Evolutionary conservation across 495 filamentous ascomycete species (phyloP).

Genomic region (Cryomyces minteri): DNA sequence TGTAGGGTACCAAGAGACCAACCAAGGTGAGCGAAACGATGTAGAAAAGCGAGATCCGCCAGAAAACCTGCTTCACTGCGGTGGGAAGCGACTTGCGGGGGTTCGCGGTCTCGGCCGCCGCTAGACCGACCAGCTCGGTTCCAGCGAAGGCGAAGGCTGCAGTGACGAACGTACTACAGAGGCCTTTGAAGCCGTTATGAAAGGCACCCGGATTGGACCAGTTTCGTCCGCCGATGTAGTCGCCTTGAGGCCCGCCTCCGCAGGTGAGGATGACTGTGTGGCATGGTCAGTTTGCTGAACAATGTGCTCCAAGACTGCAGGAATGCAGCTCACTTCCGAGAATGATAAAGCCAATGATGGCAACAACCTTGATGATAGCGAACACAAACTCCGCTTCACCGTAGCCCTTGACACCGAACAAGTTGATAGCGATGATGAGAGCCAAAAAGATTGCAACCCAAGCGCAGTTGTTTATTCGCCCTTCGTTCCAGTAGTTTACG

Average conservation of each 20-base stretch:
- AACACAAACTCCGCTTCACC: constrained; percentile 25
- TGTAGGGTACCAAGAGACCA: constrained; percentile 18
- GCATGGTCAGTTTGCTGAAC: no score
- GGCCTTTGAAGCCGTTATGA: constrained; percentile 48
- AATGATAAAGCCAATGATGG: constrained; percentile 37
- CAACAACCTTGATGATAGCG: constrained; percentile 47
- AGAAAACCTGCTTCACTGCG: constrained; percentile 29
- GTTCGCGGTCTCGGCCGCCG: constrained; percentile 27
- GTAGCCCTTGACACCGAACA: constrained; percentile 23
- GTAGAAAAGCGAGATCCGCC: constrained; percentile 29
- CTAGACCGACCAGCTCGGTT: constrained; percentile 31
- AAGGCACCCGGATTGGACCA: constrained; percentile 43
- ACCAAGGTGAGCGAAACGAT: constrained; percentile 18
- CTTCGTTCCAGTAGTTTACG: constrained; percentile 63
- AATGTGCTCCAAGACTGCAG: neutral
- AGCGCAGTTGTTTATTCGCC: constrained; percentile 42
- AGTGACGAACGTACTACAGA: constrained; percentile 44
- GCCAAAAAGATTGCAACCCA: constrained; percentile 46
- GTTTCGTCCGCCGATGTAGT: constrained; percentile 68
- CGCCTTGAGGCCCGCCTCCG: constrained; percentile 55
- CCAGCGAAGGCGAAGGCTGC: constrained; percentile 51
- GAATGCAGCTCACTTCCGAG: constrained; percentile 6
- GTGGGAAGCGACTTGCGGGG: constrained; percentile 25
- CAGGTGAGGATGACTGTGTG: neutral
- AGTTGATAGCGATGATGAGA: constrained; percentile 17